Evolutionary conservation across 2,329 filamentous ascomycete species (phyloP).

Genomic region (Verticillium isaacii): DNA sequence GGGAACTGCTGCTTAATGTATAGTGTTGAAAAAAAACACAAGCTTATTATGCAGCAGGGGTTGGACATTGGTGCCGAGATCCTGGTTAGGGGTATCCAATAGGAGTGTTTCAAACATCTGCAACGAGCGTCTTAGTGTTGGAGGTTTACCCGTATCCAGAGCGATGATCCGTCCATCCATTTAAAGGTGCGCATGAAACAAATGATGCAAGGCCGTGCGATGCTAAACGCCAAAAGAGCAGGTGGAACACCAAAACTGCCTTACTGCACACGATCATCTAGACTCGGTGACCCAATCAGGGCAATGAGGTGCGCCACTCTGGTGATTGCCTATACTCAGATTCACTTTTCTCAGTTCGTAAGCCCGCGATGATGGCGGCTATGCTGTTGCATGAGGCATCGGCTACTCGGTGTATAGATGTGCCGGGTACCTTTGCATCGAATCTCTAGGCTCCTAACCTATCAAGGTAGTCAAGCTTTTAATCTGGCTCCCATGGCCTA

Average conservation of each 20-base stretch:
- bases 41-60: background rate
- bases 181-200: background rate
- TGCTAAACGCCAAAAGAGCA: background rate
- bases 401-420: too few species aligned
- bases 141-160: background rate
- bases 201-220: background rate
- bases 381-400: too few species aligned
- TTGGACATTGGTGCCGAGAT: background rate
- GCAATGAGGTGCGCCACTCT: too few species aligned
- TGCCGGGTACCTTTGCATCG: too few species aligned
- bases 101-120: background rate
- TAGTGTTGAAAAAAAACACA: background rate
- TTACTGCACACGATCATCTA: background rate
- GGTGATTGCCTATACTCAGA: too few species aligned
- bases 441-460: too few species aligned
- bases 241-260: background rate
- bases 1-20: background rate
- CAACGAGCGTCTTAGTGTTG: background rate
- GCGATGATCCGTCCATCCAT: constrained; percentile 1
- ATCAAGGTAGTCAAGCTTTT: too few species aligned
- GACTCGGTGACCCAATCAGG: too few species aligned
- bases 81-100: background rate
- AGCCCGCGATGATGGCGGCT: too few species aligned
- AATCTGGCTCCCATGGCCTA: too few species aligned
- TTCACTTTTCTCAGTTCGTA: too few species aligned